Evolutionary conservation across 495 filamentous ascomycete genomes (phyloP).

Genomic region (Penicillium samsonianum): DNA sequence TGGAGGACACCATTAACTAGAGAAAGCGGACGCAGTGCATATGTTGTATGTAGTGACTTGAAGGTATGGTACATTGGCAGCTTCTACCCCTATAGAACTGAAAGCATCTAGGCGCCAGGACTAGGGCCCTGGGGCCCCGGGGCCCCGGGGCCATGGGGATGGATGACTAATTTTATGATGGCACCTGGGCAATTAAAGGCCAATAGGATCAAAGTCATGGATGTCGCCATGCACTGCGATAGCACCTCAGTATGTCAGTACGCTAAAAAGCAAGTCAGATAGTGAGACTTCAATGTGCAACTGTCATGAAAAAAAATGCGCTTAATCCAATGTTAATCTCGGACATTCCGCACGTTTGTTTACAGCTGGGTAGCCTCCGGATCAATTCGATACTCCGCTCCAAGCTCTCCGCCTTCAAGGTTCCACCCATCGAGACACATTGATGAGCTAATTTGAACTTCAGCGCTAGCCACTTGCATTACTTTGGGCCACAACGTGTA

Average conservation of each 20-base stretch:
- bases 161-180: not conserved
- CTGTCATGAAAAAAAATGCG: not conserved
- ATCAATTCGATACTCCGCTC: slow-evolving; percentile 31
- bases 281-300: not conserved
- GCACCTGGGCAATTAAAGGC: not conserved
- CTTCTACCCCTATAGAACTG: not conserved
- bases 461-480: slow-evolving; percentile 17
- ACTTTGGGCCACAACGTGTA: slow-evolving; percentile 1
- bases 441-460: slow-evolving; percentile 33
- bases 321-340: not conserved
- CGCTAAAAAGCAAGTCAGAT: not conserved
- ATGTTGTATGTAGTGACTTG: not conserved
- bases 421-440: slow-evolving; percentile 25
- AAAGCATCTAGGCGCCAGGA: not conserved
- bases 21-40: not conserved
- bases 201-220: not conserved
- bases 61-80: not conserved
- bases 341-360: not conserved
- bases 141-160: not conserved
- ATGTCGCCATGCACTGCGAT: not conserved
- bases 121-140: not conserved
- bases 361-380: slow-evolving; percentile 7
- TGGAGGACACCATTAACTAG: not conserved
- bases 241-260: not conserved
- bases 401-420: slow-evolving; percentile 36